Percentiles rank a stretch among this genome's conserved stretches.
These are phyloP conservation scores for Globisporangium polare DNA, from an alignment of 352 stramenopile genomes.

Conservation along the genomic window DNA sequence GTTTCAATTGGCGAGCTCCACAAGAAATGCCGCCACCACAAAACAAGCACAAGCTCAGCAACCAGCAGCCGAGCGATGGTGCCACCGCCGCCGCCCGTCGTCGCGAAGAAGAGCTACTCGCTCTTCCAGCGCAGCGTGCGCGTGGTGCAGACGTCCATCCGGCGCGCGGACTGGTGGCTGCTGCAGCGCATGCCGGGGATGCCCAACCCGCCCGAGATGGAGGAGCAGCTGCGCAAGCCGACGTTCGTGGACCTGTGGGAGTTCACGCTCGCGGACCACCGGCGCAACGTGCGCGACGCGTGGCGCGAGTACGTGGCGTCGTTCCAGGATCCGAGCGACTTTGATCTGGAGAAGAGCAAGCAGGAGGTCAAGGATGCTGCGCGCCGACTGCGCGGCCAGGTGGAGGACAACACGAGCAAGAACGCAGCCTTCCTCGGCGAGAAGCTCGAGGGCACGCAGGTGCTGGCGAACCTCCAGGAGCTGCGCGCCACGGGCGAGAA, in stretches of 20 bases:
- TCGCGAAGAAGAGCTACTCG: conserved; percentile 55
- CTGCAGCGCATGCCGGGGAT: conserved; percentile 59
- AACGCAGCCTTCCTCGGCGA: conserved; percentile 62
- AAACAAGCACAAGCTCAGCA: neutral
- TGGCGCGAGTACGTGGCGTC: conserved; percentile 73
- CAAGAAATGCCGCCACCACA: conserved; percentile 3
- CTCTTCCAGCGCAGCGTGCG: conserved; percentile 74
- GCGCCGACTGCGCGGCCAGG: conserved; percentile 42
- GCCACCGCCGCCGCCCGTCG: conserved; percentile 12
- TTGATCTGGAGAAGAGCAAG: conserved; percentile 64
- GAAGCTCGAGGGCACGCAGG: conserved; percentile 61
- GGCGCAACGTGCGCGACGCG: conserved; percentile 49
- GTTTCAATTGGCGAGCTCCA: neutral
- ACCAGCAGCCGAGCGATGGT: neutral
- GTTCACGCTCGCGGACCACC: conserved; percentile 66
- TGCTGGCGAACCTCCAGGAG: conserved; percentile 51
- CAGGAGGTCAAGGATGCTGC: conserved; percentile 51
- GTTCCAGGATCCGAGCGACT: conserved; percentile 46
- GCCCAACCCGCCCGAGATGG: conserved; percentile 63
- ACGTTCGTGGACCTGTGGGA: conserved; percentile 77
- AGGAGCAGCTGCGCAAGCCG: conserved; percentile 36
- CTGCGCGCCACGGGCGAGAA: conserved; percentile 37
- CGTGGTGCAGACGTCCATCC: conserved; percentile 59
- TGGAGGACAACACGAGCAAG: conserved; percentile 46
- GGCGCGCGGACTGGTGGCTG: conserved; percentile 44